Evolutionary conservation across 2,329 filamentous ascomycete species (phyloP), one percentile per base, ranked within the genome.

Genomic region (Dichotomopilus funicola): DNA sequence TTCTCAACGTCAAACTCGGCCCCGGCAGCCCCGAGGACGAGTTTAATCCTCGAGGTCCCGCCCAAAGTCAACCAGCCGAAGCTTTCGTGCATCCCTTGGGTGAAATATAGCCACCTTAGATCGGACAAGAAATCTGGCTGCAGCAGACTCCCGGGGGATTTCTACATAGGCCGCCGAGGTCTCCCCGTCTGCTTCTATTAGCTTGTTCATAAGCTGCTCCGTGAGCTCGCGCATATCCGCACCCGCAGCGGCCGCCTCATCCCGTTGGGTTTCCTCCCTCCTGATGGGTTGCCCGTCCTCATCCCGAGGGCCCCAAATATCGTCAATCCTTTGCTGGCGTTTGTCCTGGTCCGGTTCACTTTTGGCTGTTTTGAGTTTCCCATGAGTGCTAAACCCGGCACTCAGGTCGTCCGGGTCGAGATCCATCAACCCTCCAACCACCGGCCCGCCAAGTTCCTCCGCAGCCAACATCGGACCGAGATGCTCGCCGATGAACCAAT

Each of bases 361-460:
- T 54, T 76, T 80, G 11, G 69, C 55, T 62, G 77, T 80, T 62
- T 78, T 82, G 19, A 72, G 72, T 59, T 79, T 82, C 10, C 82
- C 82, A 56, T 82, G 78, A 0, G 79, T 70, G 61, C 75, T 85
- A 67, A 86, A 86, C 1, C 81, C 82, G 7, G 77, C 78, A 5
- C 75, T 78, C 5, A 86, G 70, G 60, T 79, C 80, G 45, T 86
- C 79, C 7, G 79, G 63, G 74, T 84, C 71, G 27, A 88, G 65
- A 68, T 87, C 82, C 65, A 87, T 76, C 63, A 86, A 75, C 61
- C 89, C 86, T 3, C 90, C 88, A 0, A 91, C 88, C 9, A 91
- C 86, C 0, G 90, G 89, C 0, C 90, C 89, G 6, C 90, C 90
- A 1, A 91, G 77, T 65, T 91, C 88, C 71, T 95, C 90, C 0